Conservation (phyloP, 192 early-diverging fungal species). For the Pilaira anomala region DNA sequence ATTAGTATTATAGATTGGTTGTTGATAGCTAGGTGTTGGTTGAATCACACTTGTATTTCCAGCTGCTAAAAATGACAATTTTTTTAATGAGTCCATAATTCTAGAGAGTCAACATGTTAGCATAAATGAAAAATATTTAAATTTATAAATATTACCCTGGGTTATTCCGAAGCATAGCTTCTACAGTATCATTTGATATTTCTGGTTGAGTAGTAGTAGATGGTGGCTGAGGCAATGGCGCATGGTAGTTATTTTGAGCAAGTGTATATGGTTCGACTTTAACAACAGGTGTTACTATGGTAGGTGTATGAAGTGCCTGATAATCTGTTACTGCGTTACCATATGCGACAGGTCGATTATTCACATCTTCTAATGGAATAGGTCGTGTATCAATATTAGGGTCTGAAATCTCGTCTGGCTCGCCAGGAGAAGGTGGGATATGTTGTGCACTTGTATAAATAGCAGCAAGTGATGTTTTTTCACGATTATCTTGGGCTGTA, state of each 20-base stretch:
- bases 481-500: constrained; percentile 5
- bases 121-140: background rate
- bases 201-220: background rate
- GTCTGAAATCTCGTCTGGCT: constrained; percentile 16
- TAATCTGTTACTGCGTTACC: background rate
- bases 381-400: background rate
- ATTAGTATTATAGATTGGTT: background rate
- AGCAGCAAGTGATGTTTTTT: constrained; percentile 9
- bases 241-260: too few species aligned
- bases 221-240: too few species aligned
- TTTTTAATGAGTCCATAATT: constrained; percentile 1
- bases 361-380: constrained; percentile 2
- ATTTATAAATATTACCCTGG: background rate
- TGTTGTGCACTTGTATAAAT: constrained; percentile 22
- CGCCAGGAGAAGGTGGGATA: constrained; percentile 25
- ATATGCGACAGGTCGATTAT: background rate
- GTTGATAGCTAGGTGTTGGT: background rate
- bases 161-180: constrained; percentile 1
- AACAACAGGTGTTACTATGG: background rate
- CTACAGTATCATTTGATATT: background rate
- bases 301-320: background rate
- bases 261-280: too few species aligned
- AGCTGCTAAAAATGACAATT: background rate
- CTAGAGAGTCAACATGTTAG: background rate
- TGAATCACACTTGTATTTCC: background rate